These are phyloP conservation scores for Termitomyces sp. DNA, from an alignment of 768 basidiomycete genomes.

Conservation along the genomic window DNA sequence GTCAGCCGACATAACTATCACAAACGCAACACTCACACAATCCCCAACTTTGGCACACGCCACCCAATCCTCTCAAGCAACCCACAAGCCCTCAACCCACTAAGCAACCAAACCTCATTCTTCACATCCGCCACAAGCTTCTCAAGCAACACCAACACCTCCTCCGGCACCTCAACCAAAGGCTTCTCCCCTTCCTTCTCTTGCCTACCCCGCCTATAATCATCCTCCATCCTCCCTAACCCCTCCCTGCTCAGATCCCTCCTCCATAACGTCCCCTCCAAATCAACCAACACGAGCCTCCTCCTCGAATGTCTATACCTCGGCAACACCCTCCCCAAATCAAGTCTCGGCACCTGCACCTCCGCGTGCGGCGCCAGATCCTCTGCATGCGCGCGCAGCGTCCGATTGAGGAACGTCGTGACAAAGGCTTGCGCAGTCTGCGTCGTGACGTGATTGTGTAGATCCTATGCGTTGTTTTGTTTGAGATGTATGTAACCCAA, in stretches of 20 bases:
- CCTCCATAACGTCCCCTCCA: slow-evolving; percentile 78
- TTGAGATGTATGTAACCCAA: no score
- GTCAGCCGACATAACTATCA: no score
- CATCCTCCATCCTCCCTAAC: slow-evolving; percentile 33
- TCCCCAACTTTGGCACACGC: slow-evolving; percentile 61
- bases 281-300: slow-evolving; percentile 67
- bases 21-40: slow-evolving; percentile 57
- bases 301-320: slow-evolving; percentile 60
- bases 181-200: neutral
- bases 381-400: slow-evolving; percentile 66
- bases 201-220: slow-evolving; percentile 7
- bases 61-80: slow-evolving; percentile 59
- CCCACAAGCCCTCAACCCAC: slow-evolving; percentile 61
- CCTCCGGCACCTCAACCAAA: slow-evolving; percentile 20
- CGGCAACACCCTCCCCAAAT: slow-evolving; percentile 49
- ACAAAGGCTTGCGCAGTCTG: slow-evolving; percentile 86
- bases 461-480: slow-evolving; percentile 48
- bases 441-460: slow-evolving; percentile 80
- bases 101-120: slow-evolving; percentile 82
- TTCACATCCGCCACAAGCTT: slow-evolving; percentile 53
- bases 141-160: slow-evolving; percentile 44
- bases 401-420: slow-evolving; percentile 71
- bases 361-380: slow-evolving; percentile 25
- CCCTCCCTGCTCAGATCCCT: slow-evolving; percentile 47
- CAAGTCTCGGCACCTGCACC: slow-evolving; percentile 21